Conservation (phyloP, 192 early-diverging fungal species). For the Backusella psychrophila region DNA sequence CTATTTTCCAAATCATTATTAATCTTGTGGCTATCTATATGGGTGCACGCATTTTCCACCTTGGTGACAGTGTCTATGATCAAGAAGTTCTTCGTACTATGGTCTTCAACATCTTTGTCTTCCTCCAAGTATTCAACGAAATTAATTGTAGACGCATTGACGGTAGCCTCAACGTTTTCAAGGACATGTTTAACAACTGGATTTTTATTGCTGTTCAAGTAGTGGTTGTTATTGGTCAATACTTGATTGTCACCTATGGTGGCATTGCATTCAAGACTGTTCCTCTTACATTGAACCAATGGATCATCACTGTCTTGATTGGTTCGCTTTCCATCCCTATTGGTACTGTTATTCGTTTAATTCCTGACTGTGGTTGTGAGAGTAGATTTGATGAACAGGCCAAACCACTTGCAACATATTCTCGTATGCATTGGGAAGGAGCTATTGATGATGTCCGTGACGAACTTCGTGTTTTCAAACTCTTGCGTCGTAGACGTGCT, state of each 20-base stretch:
- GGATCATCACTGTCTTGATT: conserved; percentile 77
- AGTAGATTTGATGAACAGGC: conserved; percentile 32
- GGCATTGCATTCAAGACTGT: conserved; percentile 87
- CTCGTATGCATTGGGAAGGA: conserved; percentile 39
- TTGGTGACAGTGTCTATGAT: conserved; percentile 36
- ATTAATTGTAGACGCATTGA: conserved; percentile 88
- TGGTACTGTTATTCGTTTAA: conserved; percentile 73
- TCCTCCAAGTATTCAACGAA: conserved; percentile 93
- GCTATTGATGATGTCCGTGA: conserved; percentile 35
- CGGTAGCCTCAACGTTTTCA: conserved; percentile 83
- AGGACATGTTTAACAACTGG: conserved; percentile 76
- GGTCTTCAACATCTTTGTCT: conserved; percentile 93
- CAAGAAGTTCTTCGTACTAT: conserved; percentile 61
- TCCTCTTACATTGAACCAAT: conserved; percentile 63
- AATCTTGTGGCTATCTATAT: conserved; percentile 60
- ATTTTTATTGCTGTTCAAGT: conserved; percentile 80
- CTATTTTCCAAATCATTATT: conserved; percentile 83
- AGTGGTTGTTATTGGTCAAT: conserved; percentile 71
- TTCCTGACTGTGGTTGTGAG: conserved; percentile 66
- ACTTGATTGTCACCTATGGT: conserved; percentile 84
- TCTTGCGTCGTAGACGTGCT: conserved; percentile 15
- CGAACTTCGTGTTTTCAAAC: conserved; percentile 24
- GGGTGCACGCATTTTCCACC: conserved; percentile 61
- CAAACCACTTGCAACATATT: conserved; percentile 32
- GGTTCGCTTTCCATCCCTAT: conserved; percentile 82